These are phyloP conservation scores for Pyrus communis DNA, from an alignment of 306 rosid genomes.

Conservation along the genomic window DNA sequence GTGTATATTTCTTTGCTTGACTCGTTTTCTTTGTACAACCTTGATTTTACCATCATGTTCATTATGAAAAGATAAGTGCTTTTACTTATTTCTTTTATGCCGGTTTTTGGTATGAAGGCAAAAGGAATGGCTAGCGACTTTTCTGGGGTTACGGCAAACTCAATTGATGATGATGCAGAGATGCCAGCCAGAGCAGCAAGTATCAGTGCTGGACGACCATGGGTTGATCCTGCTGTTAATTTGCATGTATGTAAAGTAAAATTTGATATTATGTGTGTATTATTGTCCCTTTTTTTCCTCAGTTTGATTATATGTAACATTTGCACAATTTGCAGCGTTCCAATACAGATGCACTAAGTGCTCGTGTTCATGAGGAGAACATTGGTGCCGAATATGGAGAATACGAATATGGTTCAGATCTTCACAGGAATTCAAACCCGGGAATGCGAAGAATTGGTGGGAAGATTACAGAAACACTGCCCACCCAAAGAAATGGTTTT, in stretches of 20 bases:
- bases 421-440: constrained; percentile 38
- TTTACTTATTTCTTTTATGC: not conserved
- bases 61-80: not conserved
- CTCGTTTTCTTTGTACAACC: not conserved
- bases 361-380: constrained; percentile 51
- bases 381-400: constrained; percentile 37
- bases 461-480: constrained; percentile 36
- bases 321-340: constrained; percentile 63
- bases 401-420: constrained; percentile 42
- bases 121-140: constrained; percentile 50
- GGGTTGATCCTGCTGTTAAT: constrained; percentile 51
- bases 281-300: not conserved
- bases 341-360: constrained; percentile 36
- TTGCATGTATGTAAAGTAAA: constrained; percentile 41
- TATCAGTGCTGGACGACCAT: constrained; percentile 48
- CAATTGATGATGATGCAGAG: constrained; percentile 38
- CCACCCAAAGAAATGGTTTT: constrained; percentile 69
- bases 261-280: not conserved
- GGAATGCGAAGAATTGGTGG: constrained; percentile 36
- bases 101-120: constrained; percentile 32
- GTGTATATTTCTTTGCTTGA: not conserved
- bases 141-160: constrained; percentile 33
- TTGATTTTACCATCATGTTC: not conserved
- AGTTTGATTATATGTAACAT: constrained; percentile 20
- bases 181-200: constrained; percentile 38